These are phyloP conservation scores for Metschnikowia continentalis DNA, from an alignment of 805 yeast species.

Conservation along the genomic window DNA sequence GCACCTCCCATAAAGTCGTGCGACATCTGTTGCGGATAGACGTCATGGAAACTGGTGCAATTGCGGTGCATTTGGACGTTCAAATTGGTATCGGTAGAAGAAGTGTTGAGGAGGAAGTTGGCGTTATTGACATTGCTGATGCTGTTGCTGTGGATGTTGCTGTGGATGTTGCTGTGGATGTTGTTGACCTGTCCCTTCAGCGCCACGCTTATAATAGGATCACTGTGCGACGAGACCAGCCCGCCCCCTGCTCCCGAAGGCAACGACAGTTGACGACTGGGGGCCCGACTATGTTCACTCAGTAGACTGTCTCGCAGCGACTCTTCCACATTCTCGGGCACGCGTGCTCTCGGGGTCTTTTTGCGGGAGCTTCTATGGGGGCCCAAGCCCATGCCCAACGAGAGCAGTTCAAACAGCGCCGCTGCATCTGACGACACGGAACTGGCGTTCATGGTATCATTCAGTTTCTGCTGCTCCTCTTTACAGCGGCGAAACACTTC, in stretches of 20 bases:
- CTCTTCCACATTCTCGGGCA: background rate
- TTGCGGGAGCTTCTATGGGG: background rate
- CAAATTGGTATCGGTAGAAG: background rate
- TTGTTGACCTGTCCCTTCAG: background rate
- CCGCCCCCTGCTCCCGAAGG: background rate
- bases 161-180: too few relatives aligned
- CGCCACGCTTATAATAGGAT: background rate
- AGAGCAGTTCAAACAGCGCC: background rate
- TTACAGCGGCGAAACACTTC: slow-evolving; percentile 23
- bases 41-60: background rate
- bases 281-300: background rate
- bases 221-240: background rate
- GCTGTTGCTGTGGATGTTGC: too few relatives aligned
- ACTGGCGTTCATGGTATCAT: background rate
- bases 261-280: background rate
- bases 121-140: too few relatives aligned
- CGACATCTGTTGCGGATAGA: background rate
- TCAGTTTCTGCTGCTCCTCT: slow-evolving; percentile 1
- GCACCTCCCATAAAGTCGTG: background rate
- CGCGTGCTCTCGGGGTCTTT: background rate
- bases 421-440: background rate
- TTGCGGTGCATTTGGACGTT: background rate
- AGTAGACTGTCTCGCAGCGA: background rate
- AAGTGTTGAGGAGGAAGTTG: background rate
- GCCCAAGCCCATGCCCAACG: background rate